Evolutionary conservation across 169 alveolate genomes (phyloP).

Genomic region (Plasmodium knowlesi): DNA sequence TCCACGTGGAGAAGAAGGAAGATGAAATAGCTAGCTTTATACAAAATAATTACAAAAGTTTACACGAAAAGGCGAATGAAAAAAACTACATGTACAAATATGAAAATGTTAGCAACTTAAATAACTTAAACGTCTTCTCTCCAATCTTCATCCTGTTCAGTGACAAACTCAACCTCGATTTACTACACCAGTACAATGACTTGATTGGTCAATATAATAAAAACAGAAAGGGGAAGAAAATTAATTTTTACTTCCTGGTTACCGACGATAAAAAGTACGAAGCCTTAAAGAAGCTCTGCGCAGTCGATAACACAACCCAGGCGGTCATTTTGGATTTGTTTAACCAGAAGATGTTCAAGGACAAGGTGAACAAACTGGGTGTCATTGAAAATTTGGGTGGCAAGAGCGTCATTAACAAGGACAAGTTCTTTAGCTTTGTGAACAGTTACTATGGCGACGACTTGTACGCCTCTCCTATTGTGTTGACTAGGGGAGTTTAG

Average conservation of each 20-base stretch:
- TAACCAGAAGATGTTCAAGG: slow-evolving; percentile 63
- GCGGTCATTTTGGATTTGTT: slow-evolving; percentile 59
- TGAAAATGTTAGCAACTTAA: slow-evolving; percentile 44
- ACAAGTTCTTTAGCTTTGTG: slow-evolving; percentile 40
- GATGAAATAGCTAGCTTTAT: slow-evolving; percentile 35
- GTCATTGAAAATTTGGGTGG: slow-evolving; percentile 20
- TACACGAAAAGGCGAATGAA: slow-evolving; percentile 55
- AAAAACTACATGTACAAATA: slow-evolving; percentile 59
- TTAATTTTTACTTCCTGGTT: slow-evolving; percentile 48
- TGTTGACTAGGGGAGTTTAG: background rate
- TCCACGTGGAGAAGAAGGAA: slow-evolving; percentile 55
- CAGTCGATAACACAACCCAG: slow-evolving; percentile 37
- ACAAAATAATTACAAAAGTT: slow-evolving; percentile 50
- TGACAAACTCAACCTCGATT: slow-evolving; percentile 44
- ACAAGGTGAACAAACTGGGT: slow-evolving; percentile 29
- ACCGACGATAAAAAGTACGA: slow-evolving; percentile 63
- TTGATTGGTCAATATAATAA: slow-evolving; percentile 47
- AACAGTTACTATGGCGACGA: slow-evolving; percentile 49
- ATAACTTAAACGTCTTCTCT: slow-evolving; percentile 50
- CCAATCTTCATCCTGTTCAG: slow-evolving; percentile 52
- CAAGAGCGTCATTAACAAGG: slow-evolving; percentile 25
- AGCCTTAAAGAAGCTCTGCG: slow-evolving; percentile 42
- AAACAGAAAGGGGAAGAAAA: slow-evolving; percentile 71
- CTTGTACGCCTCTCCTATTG: slow-evolving; percentile 44
- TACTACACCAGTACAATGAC: slow-evolving; percentile 21